Base-by-base conservation (phyloP, 129 eudicot species). In the Erigeron canadensis region DNA sequence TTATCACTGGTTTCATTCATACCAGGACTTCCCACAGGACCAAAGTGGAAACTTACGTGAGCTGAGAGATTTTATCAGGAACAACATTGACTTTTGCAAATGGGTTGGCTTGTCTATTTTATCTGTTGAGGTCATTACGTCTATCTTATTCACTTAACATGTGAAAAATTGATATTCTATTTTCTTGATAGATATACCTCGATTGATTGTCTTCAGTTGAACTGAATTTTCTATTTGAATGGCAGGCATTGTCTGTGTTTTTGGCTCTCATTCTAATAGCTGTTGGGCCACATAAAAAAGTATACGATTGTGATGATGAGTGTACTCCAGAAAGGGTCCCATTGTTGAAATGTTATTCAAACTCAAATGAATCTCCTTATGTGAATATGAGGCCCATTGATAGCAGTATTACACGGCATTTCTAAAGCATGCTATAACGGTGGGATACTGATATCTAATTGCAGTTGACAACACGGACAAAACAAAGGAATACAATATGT, bases 21-120 rank as follows among this genome's bases (percentile, higher is more conserved):
- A 69, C 63, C 84, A 89, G 96, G 91, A 89, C 88, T 82, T 89
- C 56, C 96, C 96, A 2, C 75, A 73, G 43, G 92, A 89, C 72
- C 54, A 72, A 61, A 79, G 89, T 58, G 88, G 92, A 17, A 79
- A 89, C 70, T 65, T 89, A 3, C 63, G 78, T 51, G 69, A 86
- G 48, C 79, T 86, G 48, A 83, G 77, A 76, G 61, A 71, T 50
- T 89, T 89, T 78, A 69, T 89, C 16, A 75, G 69, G 63, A 74
- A 84, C 9, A 89, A 86, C 61, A 79, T 82, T 69, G 88, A 84
- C 43, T 63, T 80, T 19, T 56, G 62, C 38, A 9, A 56, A 56
- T 56, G 62, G 62, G 62, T 56, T 19, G 34, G 12, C 34, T 19
- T 56, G 62, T 19, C 1, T 17, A 56, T 56, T 19, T 10, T 19